Evolutionary conservation across 163 green algal genomes (phyloP), one percentile per base, ranked within the genome.

Genomic region (Picocystis sp.): DNA sequence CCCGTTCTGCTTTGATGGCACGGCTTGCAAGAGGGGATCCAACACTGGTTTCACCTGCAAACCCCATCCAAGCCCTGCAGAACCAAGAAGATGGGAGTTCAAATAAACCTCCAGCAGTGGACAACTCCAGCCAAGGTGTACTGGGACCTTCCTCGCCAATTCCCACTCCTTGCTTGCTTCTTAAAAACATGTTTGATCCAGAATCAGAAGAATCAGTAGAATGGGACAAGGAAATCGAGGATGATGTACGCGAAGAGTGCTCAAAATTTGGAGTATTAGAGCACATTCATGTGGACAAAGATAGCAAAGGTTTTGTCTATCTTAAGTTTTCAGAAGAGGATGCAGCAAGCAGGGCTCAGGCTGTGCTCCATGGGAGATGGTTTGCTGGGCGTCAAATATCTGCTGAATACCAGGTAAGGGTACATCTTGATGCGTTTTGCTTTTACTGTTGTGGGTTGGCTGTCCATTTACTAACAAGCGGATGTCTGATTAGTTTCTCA

Each of bases 101-200:
- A 38, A 38, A 38, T 38, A 38, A 38, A 38, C 29, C 29, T 3
- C 29, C 29, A 38, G 5, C 8, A 38, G 44, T 50, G 44, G 44
- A 24, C 44, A 58, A 55, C 34, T 58, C 25, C 25, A 77, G 85
- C 46, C 85, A 94, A 65, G 84, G 84, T 44, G 15, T 93, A 24
- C 69, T 97, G 43, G 87, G 87, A 0, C 84, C 87, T 2, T 70
- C 81, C 0, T 92, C 78, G 11, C 88, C 88, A 15, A 89, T 93
- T 47, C 81, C 88, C 15, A 95, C 88, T 22, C 75, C 71, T 41
- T 94, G 80, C 63, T 45, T 97, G 29, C 69, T 97, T 57, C 70
- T 97, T 43, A 95, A 94, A 64, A 95, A 95, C 74, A 88, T 94
- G 78, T 96, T 94, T 61, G 69, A 89, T 61, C 76, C 86, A 1